phyloP scores from a whole-genome alignment of 2,329 filamentous ascomycete species.

The Diaporthe longicolla region DNA sequence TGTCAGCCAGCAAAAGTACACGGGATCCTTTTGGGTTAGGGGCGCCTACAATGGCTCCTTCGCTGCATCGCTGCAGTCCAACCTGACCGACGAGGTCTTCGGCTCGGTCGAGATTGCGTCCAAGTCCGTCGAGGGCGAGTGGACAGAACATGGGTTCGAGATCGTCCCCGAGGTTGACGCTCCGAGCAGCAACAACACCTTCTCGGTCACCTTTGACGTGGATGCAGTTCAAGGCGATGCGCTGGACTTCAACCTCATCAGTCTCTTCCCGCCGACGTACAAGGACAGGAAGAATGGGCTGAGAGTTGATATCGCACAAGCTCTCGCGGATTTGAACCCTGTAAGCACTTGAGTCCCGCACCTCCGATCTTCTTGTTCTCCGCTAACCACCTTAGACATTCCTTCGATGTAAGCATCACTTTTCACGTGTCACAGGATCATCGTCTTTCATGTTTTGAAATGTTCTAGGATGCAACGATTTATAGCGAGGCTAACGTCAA shows the following conservation, averaged over 20 bases:
- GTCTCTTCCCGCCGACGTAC: slow-evolving; percentile 72
- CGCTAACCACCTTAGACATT: slow-evolving; percentile 55
- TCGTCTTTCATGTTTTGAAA: too few species aligned
- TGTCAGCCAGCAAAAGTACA: slow-evolving; percentile 62
- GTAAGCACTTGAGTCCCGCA: slow-evolving; percentile 48
- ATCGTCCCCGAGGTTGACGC: slow-evolving; percentile 61
- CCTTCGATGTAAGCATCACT: slow-evolving; percentile 59
- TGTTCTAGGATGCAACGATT: too few species aligned
- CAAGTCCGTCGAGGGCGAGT: slow-evolving; percentile 56
- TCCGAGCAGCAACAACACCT: slow-evolving; percentile 69
- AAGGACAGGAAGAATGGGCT: slow-evolving; percentile 71
- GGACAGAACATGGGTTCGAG: slow-evolving; percentile 65
- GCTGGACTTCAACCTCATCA: slow-evolving; percentile 71
- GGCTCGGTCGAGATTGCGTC: slow-evolving; percentile 63
- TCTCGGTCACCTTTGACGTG: slow-evolving; percentile 66
- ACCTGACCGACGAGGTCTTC: slow-evolving; percentile 60
- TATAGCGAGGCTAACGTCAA: too few species aligned
- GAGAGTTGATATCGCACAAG: slow-evolving; percentile 67
- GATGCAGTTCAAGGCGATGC: slow-evolving; percentile 56
- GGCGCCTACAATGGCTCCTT: slow-evolving; percentile 63
- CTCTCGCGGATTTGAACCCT: slow-evolving; percentile 65
- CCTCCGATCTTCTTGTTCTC: neutral
- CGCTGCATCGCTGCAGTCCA: slow-evolving; percentile 62
- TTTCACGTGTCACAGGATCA: too few species aligned
- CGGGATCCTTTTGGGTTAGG: slow-evolving; percentile 67